Evolutionary conservation across 768 basidiomycete species (phyloP), one percentile per base, ranked within the genome.

Genomic region (Tephrocybe rancida): DNA sequence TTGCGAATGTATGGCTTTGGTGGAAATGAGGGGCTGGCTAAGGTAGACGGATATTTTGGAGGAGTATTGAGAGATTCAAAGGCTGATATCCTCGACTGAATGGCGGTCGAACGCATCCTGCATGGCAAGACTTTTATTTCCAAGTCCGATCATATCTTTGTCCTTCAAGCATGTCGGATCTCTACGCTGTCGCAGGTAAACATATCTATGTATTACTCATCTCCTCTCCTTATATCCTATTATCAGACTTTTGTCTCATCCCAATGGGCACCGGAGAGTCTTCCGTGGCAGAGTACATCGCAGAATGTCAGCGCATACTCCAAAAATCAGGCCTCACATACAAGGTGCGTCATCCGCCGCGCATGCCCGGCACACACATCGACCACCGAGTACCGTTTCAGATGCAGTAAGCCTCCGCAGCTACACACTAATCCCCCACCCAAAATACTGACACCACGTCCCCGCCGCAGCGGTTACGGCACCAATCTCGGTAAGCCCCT

Each of bases 211-310:
- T 35, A 22, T 21, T 24, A 4, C 41, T 37, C 24, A 34, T 43
- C 1, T 57, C 30, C 30, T 34, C 51, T 9, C 34, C 39, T 6
- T 8, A 19, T 29, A 42, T 35, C 57, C 47, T 26, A 34, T 18
- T 50, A 27, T 32, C 54, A 92, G 92, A 95, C 68, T 93, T 95
- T 65, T 95, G 92, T 63, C 82, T 95, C 34, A 86, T 94, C 51
- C 93, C 92, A 11, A 87, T 95, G 50, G 92, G 92, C 51, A 90
- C 88, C 2, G 82, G 69, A 14, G 81, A 84, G 26, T 72, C 90
- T 21, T 92, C 90, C 5, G 92, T 92, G 18, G 90, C 88, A 9
- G 81, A 86, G 65, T 83, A 92, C 61, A 80, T 92, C 54, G 89
- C 90, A 34, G 81, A 92, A 69, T 94, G 92, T 58, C 90, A 92